Evolutionary conservation across 345 rosid species (phyloP).

Genomic region (Euphorbia pulcherrima): DNA sequence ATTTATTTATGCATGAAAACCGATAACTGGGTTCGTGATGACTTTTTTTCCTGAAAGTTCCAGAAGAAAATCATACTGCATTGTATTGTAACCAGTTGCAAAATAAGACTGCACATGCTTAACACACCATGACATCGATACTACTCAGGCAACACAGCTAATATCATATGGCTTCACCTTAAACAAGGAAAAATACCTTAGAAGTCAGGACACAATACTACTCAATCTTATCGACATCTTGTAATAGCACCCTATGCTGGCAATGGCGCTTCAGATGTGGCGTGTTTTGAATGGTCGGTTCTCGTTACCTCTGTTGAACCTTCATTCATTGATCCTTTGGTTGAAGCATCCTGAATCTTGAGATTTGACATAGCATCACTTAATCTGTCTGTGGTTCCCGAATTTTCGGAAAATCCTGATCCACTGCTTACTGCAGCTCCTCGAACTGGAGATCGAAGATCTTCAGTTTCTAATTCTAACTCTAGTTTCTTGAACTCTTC

Average conservation of each 20-base stretch:
- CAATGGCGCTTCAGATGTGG: slow-evolving; percentile 50
- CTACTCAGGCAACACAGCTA: neutral
- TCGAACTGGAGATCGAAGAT: slow-evolving; percentile 12
- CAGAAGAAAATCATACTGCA: too few relatives aligned
- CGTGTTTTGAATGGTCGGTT: slow-evolving; percentile 28
- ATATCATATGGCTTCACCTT: neutral
- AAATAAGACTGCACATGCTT: neutral
- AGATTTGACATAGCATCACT: slow-evolving; percentile 52
- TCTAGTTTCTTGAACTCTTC: slow-evolving; percentile 71
- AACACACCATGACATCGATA: neutral
- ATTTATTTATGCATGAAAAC: too few relatives aligned
- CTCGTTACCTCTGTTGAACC: slow-evolving; percentile 23
- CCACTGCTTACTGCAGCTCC: slow-evolving; percentile 5
- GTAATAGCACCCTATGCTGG: neutral
- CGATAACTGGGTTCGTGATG: too few relatives aligned
- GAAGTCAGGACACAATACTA: neutral
- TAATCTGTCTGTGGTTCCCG: slow-evolving; percentile 40
- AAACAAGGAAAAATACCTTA: neutral
- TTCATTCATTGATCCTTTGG: slow-evolving; percentile 18
- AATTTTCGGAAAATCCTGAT: slow-evolving; percentile 24
- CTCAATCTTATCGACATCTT: neutral
- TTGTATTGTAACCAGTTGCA: too few relatives aligned
- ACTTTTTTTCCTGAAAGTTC: too few relatives aligned
- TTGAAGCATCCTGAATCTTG: slow-evolving; percentile 39
- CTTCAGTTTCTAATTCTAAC: slow-evolving; percentile 50